Percentiles rank a stretch among this genome's conserved stretches.
phyloP scores from a whole-genome alignment of 768 basidiomycete species.

The Boletus barrowsii region DNA sequence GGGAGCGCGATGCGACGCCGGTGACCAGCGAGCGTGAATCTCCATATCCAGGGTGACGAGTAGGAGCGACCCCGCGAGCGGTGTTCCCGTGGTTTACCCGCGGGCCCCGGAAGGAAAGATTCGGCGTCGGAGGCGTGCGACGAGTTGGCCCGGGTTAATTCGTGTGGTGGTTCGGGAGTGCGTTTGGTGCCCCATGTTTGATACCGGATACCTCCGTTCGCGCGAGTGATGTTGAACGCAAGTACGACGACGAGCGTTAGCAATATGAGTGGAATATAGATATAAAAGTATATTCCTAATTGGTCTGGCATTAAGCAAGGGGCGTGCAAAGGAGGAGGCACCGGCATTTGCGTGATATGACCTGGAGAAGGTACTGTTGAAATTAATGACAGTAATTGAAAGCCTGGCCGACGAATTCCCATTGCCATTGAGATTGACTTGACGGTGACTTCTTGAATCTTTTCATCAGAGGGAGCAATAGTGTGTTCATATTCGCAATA shows the following conservation, averaged over 20 bases:
- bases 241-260: conserved; percentile 55
- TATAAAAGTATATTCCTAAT: conserved; percentile 65
- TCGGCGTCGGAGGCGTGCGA: conserved; percentile 6
- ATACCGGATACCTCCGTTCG: conserved; percentile 4
- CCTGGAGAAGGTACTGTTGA: conserved; percentile 31
- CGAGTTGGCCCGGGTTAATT: conserved; percentile 5
- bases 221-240: conserved; percentile 21
- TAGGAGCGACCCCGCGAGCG: conserved; percentile 13
- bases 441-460: conserved; percentile 74
- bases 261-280: conserved; percentile 67
- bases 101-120: conserved; percentile 18
- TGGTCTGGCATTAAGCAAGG: conserved; percentile 87
- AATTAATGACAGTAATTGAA: conserved; percentile 81
- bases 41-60: conserved; percentile 21
- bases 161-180: conserved; percentile 8
- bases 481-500: conserved; percentile 78
- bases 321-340: conserved; percentile 43
- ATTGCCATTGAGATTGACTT: conserved; percentile 90
- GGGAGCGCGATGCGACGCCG: conserved; percentile 24
- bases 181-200: conserved; percentile 5
- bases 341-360: conserved; percentile 31
- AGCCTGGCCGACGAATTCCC: conserved; percentile 81
- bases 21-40: conserved; percentile 22
- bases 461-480: conserved; percentile 20
- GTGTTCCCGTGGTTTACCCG: conserved; percentile 9